These are phyloP conservation scores for Leccinum subrobustum DNA, from an alignment of 1,284 basidiomycete genomes.

Conservation along the genomic window DNA sequence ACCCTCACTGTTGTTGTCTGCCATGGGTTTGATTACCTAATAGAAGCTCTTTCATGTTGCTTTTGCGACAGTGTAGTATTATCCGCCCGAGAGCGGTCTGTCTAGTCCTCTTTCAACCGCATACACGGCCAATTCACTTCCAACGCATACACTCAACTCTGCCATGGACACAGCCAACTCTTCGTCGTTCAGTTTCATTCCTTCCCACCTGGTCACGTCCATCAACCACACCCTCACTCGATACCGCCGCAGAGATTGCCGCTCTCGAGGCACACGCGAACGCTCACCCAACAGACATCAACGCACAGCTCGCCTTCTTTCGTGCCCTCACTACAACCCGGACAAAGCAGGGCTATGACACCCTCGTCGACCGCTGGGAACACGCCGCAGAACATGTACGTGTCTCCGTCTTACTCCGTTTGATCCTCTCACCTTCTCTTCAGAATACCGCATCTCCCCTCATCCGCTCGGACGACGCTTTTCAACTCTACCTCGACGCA, in stretches of 20 bases:
- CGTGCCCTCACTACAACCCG: constrained; percentile 63
- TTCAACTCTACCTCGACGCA: constrained; percentile 67
- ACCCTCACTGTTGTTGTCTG: constrained; percentile 39
- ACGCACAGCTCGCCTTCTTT: constrained; percentile 69
- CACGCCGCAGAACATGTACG: constrained; percentile 77
- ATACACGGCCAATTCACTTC: background rate
- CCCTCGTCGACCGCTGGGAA: constrained; percentile 77
- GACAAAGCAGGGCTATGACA: constrained; percentile 57
- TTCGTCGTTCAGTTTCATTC: constrained; percentile 41
- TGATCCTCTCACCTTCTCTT: background rate
- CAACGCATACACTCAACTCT: background rate
- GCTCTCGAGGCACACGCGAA: constrained; percentile 75
- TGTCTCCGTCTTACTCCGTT: constrained; percentile 14
- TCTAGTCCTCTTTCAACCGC: background rate
- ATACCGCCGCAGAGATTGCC: constrained; percentile 65
- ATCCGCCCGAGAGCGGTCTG: background rate
- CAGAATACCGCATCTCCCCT: constrained; percentile 68
- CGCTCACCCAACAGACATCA: constrained; percentile 61
- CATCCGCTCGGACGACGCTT: constrained; percentile 65
- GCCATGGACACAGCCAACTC: constrained; percentile 4
- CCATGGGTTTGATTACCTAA: constrained; percentile 25
- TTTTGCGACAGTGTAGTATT: background rate
- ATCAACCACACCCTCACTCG: constrained; percentile 53
- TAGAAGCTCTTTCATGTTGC: background rate
- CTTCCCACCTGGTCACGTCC: constrained; percentile 42